phyloP scores from a whole-genome alignment of 139 green algal genomes.

The Medakamo hakoo region DNA sequence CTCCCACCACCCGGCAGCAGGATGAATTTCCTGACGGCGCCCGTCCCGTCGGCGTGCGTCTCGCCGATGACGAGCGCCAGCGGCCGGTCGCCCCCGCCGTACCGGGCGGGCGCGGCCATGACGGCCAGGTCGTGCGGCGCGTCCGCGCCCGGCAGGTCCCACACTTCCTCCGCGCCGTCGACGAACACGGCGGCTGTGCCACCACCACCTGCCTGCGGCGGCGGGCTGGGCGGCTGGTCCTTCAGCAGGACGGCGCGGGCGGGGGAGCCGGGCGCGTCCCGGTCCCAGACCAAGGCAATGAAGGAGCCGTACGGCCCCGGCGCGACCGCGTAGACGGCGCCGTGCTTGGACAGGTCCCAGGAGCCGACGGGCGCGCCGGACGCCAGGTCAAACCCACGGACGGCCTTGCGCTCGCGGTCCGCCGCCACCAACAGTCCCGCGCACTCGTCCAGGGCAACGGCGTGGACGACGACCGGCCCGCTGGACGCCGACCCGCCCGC shows the following conservation, averaged over 20 bases:
- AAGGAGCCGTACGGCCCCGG: constrained; percentile 46
- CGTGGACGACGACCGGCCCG: constrained; percentile 30
- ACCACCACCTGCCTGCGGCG: not conserved
- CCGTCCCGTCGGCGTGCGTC: not conserved
- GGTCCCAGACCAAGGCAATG: constrained; percentile 45
- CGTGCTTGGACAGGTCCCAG: constrained; percentile 17
- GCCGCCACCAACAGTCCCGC: constrained; percentile 34
- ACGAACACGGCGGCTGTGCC: not conserved
- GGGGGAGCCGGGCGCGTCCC: not conserved
- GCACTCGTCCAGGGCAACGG: constrained; percentile 62
- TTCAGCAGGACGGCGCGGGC: constrained; percentile 3
- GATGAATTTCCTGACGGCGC: not conserved
- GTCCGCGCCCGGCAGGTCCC: constrained; percentile 21
- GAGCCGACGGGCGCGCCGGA: constrained; percentile 31
- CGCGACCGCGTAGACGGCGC: constrained; percentile 36
- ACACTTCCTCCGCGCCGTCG: constrained; percentile 1
- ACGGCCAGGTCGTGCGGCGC: constrained; percentile 44
- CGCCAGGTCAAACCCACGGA: constrained; percentile 43
- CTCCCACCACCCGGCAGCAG: not conserved
- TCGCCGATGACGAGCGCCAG: not conserved
- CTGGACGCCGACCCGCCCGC: not conserved
- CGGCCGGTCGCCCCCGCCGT: not conserved
- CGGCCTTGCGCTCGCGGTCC: constrained; percentile 28
- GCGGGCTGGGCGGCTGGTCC: too few species aligned
- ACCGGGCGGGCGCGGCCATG: not conserved